Conservation (phyloP, 768 basidiomycete genomes). For the Trametes villosa region DNA sequence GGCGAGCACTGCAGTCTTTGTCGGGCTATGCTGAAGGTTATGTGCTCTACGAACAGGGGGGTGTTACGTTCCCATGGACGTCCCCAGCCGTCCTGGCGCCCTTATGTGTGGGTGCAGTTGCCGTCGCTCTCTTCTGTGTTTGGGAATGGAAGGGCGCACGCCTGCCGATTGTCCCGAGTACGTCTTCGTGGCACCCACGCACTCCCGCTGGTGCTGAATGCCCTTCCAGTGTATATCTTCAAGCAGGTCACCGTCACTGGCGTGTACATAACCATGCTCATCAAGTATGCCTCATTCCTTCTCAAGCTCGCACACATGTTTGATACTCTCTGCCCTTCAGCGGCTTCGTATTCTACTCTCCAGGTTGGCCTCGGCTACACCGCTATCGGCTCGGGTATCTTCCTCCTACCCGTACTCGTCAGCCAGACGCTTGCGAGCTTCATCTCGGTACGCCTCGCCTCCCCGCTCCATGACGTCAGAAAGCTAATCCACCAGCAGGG, state of each 20-base stretch:
- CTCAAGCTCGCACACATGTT: no score
- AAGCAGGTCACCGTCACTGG: slow-evolving; percentile 66
- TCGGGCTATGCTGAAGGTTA: background rate
- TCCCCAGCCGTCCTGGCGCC: slow-evolving; percentile 57
- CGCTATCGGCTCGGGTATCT: slow-evolving; percentile 65
- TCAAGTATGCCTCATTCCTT: slow-evolving; percentile 48
- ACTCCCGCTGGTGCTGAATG: background rate
- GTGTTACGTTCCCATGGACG: slow-evolving; percentile 72
- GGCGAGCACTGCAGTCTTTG: background rate
- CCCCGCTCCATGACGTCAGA: background rate
- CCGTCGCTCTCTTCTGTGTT: slow-evolving; percentile 60
- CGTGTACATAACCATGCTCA: slow-evolving; percentile 70
- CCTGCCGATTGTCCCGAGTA: slow-evolving; percentile 76
- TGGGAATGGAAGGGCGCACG: slow-evolving; percentile 76
- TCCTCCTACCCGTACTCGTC: slow-evolving; percentile 71
- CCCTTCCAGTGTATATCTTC: slow-evolving; percentile 67
- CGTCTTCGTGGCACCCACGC: slow-evolving; percentile 25
- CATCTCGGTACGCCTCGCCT: slow-evolving; percentile 42
- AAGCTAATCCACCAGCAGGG: slow-evolving; percentile 44
- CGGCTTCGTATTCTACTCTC: slow-evolving; percentile 63
- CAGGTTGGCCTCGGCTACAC: slow-evolving; percentile 71
- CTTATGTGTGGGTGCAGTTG: slow-evolving; percentile 52
- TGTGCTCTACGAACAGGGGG: slow-evolving; percentile 52
- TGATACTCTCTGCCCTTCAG: slow-evolving; percentile 32
- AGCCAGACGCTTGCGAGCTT: slow-evolving; percentile 65